These are phyloP conservation scores for Talaromyces funiculosus DNA, from an alignment of 2,329 filamentous ascomycete species.

Conservation along the genomic window DNA sequence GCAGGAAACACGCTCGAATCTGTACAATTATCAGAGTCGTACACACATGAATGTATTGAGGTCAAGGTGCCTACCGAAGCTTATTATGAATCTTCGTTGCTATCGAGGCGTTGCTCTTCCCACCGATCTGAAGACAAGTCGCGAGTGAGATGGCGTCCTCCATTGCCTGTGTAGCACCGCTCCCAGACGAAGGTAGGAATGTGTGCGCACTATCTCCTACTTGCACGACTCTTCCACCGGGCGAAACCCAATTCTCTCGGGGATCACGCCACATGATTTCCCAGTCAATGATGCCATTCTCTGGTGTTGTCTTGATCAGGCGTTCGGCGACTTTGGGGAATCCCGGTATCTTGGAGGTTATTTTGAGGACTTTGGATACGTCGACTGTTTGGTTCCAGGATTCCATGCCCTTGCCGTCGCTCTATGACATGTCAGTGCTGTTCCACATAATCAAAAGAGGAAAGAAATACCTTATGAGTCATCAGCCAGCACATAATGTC, in stretches of 20 bases:
- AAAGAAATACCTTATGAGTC: conserved; percentile 1
- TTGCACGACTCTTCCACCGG: conserved; percentile 36
- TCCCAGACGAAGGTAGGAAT: conserved; percentile 45
- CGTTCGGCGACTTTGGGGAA: conserved; percentile 2
- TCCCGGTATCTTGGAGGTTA: background rate
- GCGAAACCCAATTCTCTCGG: conserved; percentile 35
- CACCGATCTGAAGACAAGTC: conserved; percentile 33
- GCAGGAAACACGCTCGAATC: conserved; percentile 17
- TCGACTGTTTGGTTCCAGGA: conserved; percentile 6
- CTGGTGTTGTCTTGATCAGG: conserved; percentile 1
- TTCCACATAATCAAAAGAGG: background rate
- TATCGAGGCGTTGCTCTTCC: conserved; percentile 16
- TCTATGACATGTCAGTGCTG: background rate
- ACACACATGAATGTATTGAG: background rate
- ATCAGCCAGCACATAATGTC: conserved; percentile 8
- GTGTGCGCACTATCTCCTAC: conserved; percentile 50
- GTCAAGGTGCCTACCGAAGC: conserved; percentile 12
- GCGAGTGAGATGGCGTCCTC: conserved; percentile 48
- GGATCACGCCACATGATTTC: conserved; percentile 14
- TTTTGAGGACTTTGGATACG: conserved; percentile 1
- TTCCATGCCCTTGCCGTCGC: background rate
- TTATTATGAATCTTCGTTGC: conserved; percentile 16
- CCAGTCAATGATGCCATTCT: conserved; percentile 5
- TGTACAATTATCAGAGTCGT: background rate
- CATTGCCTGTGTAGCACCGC: conserved; percentile 47